phyloP scores from a whole-genome alignment of 768 basidiomycete genomes.

The Pleurotus giganteus region DNA sequence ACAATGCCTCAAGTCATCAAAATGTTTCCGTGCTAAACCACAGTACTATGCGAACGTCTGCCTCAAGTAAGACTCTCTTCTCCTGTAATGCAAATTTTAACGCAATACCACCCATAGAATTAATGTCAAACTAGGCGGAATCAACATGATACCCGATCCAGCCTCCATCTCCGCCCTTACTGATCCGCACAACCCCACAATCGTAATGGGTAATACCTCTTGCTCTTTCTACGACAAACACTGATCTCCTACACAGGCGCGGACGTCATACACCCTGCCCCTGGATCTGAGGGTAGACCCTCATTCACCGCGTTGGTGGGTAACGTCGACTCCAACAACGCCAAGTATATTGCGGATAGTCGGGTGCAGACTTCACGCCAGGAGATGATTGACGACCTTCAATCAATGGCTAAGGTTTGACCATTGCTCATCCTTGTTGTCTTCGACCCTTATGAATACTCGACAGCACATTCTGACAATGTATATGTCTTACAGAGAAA shows the following conservation, averaged over 20 bases:
- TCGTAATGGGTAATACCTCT: conserved; percentile 62
- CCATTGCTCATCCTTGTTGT: not conserved
- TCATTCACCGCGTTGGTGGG: conserved; percentile 81
- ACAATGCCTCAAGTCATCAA: conserved; percentile 69
- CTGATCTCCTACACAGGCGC: conserved; percentile 46
- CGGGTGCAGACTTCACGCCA: conserved; percentile 66
- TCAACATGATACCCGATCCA: conserved; percentile 76
- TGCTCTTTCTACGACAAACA: not conserved
- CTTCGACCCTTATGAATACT: not conserved
- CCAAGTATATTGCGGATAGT: conserved; percentile 67
- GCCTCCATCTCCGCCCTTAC: conserved; percentile 61
- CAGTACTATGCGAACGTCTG: conserved; percentile 84
- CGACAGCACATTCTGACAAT: conserved; percentile 49
- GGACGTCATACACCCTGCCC: conserved; percentile 82
- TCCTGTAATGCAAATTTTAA: not conserved
- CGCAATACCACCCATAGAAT: conserved; percentile 41
- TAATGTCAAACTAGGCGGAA: conserved; percentile 83
- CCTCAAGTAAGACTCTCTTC: conserved; percentile 54
- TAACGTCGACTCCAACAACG: conserved; percentile 72
- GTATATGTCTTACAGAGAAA: conserved; percentile 57
- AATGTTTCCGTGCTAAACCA: conserved; percentile 63
- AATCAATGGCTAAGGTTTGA: conserved; percentile 59
- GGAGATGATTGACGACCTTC: conserved; percentile 76
- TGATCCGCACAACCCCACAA: conserved; percentile 71
- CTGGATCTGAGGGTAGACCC: conserved; percentile 74